Conservation (phyloP, 192 early-diverging fungal genomes). For the Mortierella antarctica region DNA sequence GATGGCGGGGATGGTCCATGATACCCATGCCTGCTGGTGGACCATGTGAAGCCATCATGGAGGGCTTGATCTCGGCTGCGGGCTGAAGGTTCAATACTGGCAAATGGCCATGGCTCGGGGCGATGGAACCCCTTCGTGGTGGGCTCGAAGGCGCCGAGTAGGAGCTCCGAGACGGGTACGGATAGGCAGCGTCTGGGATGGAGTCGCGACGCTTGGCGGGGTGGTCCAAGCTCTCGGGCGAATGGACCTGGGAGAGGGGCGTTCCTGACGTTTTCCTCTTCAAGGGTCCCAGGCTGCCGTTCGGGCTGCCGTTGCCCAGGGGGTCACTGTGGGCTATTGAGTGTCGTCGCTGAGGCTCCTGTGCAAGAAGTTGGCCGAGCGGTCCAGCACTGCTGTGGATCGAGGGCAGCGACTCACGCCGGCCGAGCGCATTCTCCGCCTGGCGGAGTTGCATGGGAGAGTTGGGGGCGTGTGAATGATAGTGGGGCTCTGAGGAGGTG, state of each 20-base stretch:
- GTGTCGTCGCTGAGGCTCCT: slow-evolving; percentile 37
- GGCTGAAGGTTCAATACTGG: slow-evolving; percentile 32
- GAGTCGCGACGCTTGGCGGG: slow-evolving; percentile 54
- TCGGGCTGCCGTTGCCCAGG: background rate
- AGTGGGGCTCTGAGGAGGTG: background rate
- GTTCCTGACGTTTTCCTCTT: slow-evolving; percentile 45
- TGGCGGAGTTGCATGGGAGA: slow-evolving; percentile 21
- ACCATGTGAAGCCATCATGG: background rate
- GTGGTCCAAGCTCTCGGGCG: slow-evolving; percentile 24
- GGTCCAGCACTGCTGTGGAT: slow-evolving; percentile 46
- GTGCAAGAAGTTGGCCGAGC: slow-evolving; percentile 39
- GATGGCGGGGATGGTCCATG: slow-evolving; percentile 15
- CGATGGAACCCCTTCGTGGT: slow-evolving; percentile 40
- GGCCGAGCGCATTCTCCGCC: slow-evolving; percentile 11
- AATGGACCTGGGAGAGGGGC: slow-evolving; percentile 32
- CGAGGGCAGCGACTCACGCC: slow-evolving; percentile 47
- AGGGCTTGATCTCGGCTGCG: slow-evolving; percentile 36
- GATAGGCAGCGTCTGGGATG: slow-evolving; percentile 51
- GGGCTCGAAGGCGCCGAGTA: slow-evolving; percentile 59
- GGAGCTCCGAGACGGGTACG: slow-evolving; percentile 51
- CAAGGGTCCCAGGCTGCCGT: slow-evolving; percentile 10
- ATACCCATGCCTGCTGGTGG: slow-evolving; percentile 12
- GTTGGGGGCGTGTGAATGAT: slow-evolving; percentile 3
- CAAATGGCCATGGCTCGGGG: slow-evolving; percentile 6
- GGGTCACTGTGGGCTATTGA: slow-evolving; percentile 30